Conservation (phyloP, 345 rosid genomes). For the Carallia pectinifolia region DNA sequence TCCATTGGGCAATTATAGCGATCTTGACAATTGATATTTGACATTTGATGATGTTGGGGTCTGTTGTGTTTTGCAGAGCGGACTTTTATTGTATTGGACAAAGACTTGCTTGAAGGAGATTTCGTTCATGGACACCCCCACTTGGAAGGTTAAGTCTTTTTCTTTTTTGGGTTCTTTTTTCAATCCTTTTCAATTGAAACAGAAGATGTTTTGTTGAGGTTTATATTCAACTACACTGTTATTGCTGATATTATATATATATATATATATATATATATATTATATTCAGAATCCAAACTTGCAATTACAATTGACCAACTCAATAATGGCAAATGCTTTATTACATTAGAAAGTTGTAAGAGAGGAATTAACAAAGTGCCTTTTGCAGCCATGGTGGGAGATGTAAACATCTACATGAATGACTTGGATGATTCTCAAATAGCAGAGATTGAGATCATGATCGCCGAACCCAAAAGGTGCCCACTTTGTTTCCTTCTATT, state of each 20-base stretch:
- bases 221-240: too few species aligned
- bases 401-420: slow-evolving; percentile 91
- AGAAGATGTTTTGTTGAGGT: too few species aligned
- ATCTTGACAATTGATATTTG: too few species aligned
- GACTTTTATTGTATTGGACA: slow-evolving; percentile 85
- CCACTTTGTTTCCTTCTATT: too few species aligned
- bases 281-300: not conserved
- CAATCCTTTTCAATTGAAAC: too few species aligned
- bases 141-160: slow-evolving; percentile 53
- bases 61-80: slow-evolving; percentile 52
- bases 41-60: too few species aligned
- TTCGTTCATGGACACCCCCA: slow-evolving; percentile 64
- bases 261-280: too few species aligned
- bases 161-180: not conserved
- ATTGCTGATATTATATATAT: too few species aligned
- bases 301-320: not conserved
- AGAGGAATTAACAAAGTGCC: not conserved
- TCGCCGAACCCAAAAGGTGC: slow-evolving; percentile 81
- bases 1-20: slow-evolving; percentile 7
- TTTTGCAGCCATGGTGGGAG: slow-evolving; percentile 81
- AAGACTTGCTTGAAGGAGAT: slow-evolving; percentile 51
- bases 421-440: slow-evolving; percentile 75
- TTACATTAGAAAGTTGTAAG: not conserved
- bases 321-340: not conserved
- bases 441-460: slow-evolving; percentile 94